Base-by-base conservation (phyloP, 345 rosid genomes). In the Populus davidiana region DNA sequence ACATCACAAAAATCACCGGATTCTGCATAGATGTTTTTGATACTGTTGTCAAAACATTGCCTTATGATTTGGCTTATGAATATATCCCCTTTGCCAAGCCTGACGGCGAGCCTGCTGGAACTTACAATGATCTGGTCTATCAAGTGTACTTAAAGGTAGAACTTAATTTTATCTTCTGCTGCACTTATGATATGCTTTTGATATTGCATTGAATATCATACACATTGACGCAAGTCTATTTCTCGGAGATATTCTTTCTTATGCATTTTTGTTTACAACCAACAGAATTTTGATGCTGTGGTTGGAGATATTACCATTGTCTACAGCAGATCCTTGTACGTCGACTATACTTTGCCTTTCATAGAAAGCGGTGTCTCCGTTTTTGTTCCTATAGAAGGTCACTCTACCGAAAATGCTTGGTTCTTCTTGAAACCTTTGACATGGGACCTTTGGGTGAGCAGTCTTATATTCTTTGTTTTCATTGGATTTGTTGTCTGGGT, bases 21-120 rank as follows among this genome's bases (percentile, higher is more conserved):
- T 94, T 82, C 87, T 90, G 97, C 87, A 88, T 91, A 36, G 98
- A 93, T 67, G 91, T 94, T 36, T 94, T 93, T 78, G 81, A 67
- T 38, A 89, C 91, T 4, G 97, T 90, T 8, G n/a, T 90, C 52
- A 90, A 86, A 65, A 77, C 86, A 77, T 80, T 94, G 81, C 97
- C 97, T 18, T 94, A 94, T 76, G 93, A 94, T 69, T 86, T 93
- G 71, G 90, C 91, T 12, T 90, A 84, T 62, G 87, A 89, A 68
- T 84, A 89, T 23, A 29, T 83, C 6, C 86, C 93, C 25, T 91
- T 86, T 16, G 94, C 91, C 13, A 66, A 50, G 14, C 23, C 47
- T 29, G 71, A 66, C n/a, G 78, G 78, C 23, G 0, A 73, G n/a
- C 1, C 6, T 25, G 73, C 80, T 2, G 91, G 86, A 16, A 68